Base-by-base conservation (phyloP, 768 basidiomycete species). In the Boletus reticulatus region DNA sequence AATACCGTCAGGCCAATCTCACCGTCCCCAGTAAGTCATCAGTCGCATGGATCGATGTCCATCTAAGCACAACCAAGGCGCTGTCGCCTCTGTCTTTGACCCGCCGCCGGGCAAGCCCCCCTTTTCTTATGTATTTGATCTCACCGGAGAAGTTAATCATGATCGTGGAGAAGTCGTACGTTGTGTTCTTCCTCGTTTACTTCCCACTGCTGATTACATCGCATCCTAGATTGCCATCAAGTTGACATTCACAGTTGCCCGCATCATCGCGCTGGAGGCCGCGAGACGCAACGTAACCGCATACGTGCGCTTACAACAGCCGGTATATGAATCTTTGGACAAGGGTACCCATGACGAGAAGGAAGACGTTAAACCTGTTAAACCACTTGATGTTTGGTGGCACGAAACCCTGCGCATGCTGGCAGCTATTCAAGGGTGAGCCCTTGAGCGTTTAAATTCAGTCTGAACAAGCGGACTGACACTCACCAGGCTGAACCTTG, bases 51-150 rank as follows among this genome's bases (percentile, higher is more conserved):
- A 10, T 47, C 54, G 43, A 52, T 52, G n/a, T 45, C 50, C 47
- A 32, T 52, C 61, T 71, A 34, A 61, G 9, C 14, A 41, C 49
- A 19, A 54, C 50, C 57, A 38, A 92, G 91, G 83, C 37, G 83
- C 81, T 20, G 84, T 94, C 49, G 74, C 82, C 39, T 76, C 84
- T 19, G 77, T 78, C 32, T 94, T 91, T 60, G 86, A 89, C 54
- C 87, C 89, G 10, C 81, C 85, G 2, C 80, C 82, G 56, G 89
- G 88, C 50, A 75, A 82, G 59, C 70, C 78, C n/a, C 78, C 85
- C 5, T 94, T 86, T 70, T 78, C 85, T 54, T 87, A 88, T 71
- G 88, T 94, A 20, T 93, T 93, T 69, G 92, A 94, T 74, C 83
- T 87, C 61, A 88, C 89, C 4, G 92, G 92, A 42, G 92, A 94